phyloP scores from a whole-genome alignment of 2,329 filamentous ascomycete genomes.

The Fusarium proliferatum region DNA sequence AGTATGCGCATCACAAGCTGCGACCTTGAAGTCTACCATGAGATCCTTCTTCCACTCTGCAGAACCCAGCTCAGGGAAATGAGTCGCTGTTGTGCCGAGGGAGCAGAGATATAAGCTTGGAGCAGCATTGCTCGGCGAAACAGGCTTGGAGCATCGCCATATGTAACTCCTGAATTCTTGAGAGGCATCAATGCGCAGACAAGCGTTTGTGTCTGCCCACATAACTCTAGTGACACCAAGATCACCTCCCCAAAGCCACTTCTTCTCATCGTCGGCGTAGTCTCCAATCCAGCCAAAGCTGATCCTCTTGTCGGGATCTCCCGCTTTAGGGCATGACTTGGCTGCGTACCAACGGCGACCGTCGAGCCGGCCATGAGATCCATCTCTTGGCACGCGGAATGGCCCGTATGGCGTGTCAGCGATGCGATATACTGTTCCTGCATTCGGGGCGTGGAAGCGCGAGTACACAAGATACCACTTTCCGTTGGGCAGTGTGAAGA shows the following conservation, averaged over 20 bases:
- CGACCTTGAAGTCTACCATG: conserved; percentile 41
- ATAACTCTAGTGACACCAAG: conserved; percentile 48
- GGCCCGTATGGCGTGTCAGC: conserved; percentile 50
- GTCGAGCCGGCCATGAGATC: conserved; percentile 49
- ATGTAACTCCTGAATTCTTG: conserved; percentile 39
- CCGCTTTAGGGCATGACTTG: conserved; percentile 49
- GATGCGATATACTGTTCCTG: conserved; percentile 51
- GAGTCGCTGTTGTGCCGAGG: conserved; percentile 40
- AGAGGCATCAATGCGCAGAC: conserved; percentile 42
- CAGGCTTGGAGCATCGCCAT: conserved; percentile 24
- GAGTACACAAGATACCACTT: conserved; percentile 52
- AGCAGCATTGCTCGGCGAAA: conserved; percentile 38
- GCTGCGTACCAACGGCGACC: conserved; percentile 53
- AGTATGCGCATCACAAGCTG: conserved; percentile 42
- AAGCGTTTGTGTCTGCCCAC: conserved; percentile 43
- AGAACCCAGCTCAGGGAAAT: conserved; percentile 39
- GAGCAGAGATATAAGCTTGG: conserved; percentile 43
- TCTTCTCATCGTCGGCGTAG: conserved; percentile 47
- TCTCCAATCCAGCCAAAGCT: conserved; percentile 52
- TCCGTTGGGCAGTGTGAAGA: conserved; percentile 49
- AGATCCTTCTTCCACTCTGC: conserved; percentile 34
- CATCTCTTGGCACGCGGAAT: conserved; percentile 50
- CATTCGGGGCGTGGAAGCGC: conserved; percentile 49
- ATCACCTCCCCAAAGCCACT: conserved; percentile 54
- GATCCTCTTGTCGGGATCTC: conserved; percentile 45